phyloP scores from a whole-genome alignment of 805 yeast genomes.

The Candida peoriensis region DNA sequence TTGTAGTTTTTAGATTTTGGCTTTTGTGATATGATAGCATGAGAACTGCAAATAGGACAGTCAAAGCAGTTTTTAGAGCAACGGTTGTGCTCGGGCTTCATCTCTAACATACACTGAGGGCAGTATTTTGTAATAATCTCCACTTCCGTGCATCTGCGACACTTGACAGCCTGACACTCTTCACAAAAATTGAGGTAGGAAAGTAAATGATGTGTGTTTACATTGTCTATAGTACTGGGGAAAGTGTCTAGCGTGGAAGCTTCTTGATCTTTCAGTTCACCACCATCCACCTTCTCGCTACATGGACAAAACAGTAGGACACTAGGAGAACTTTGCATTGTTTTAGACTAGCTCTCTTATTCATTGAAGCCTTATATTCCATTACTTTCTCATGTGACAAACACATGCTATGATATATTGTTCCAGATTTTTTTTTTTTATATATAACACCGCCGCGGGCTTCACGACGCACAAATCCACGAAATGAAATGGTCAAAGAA shows the following conservation, averaged over 20 bases:
- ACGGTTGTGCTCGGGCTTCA: conserved; percentile 17
- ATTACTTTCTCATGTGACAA: no score
- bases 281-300: conserved; percentile 16
- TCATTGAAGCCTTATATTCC: no score
- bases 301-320: conserved; percentile 24
- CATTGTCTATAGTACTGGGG: conserved; percentile 19
- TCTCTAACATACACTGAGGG: conserved; percentile 22
- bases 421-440: no score
- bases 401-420: no score
- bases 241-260: conserved; percentile 12
- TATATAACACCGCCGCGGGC: no score
- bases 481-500: no score
- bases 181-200: conserved; percentile 19
- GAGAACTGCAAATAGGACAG: conserved; percentile 21
- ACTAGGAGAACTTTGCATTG: not conserved
- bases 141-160: conserved; percentile 23
- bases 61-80: conserved; percentile 25
- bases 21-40: conserved; percentile 10
- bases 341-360: no score
- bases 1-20: conserved; percentile 3
- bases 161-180: conserved; percentile 22
- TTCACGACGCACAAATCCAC: no score
- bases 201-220: conserved; percentile 14
- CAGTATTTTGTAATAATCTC: conserved; percentile 23
- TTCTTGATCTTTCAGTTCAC: conserved; percentile 1